Conservation (phyloP, 2,329 filamentous ascomycete species). For the Diaporthe nobilis region DNA sequence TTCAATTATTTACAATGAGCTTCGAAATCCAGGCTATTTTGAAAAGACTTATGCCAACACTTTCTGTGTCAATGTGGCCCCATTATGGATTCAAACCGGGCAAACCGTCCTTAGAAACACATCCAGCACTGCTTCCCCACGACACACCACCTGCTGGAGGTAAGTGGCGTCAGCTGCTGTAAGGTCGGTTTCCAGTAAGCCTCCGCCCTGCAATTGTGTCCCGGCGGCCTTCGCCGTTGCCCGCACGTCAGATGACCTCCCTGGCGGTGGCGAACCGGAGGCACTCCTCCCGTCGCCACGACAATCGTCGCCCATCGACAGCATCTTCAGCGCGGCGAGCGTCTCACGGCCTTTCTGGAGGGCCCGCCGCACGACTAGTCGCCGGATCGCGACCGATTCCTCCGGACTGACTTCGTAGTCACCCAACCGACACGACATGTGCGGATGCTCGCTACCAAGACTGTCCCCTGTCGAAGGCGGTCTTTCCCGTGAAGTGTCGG, state of each 20-base stretch:
- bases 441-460: not conserved
- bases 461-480: not conserved
- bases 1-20: not conserved
- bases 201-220: no score
- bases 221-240: not conserved
- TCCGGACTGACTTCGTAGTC: slow-evolving; percentile 15
- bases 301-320: not conserved
- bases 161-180: not conserved
- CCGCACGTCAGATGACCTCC: no score
- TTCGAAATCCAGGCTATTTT: not conserved
- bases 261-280: not conserved
- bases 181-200: not conserved
- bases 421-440: slow-evolving; percentile 10
- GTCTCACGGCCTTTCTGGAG: not conserved
- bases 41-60: not conserved
- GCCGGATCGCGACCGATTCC: not conserved
- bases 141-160: not conserved
- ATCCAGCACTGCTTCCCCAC: not conserved
- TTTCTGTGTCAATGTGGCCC: rapidly evolving
- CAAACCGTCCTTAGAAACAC: not conserved
- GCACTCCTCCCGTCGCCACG: not conserved
- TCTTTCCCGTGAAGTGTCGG: not conserved
- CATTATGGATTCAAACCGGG: not conserved
- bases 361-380: not conserved
- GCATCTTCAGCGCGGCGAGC: not conserved